Conservation (phyloP, 78 protist genomes). For the Dictyostelium firmibasis region DNA sequence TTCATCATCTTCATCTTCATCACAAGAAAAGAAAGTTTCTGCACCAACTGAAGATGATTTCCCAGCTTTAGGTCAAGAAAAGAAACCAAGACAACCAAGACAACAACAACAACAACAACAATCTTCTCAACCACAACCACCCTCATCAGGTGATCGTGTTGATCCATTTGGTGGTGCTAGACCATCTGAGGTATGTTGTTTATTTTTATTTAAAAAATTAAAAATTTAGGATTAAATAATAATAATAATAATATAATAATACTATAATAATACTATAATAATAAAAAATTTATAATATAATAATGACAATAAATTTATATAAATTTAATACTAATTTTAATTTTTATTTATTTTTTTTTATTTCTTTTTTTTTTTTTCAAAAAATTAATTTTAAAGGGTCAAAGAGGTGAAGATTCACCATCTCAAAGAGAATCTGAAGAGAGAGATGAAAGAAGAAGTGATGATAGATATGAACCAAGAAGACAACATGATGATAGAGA, state of each 20-base stretch:
- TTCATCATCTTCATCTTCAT: background rate
- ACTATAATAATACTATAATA: no score
- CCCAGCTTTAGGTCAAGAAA: constrained; percentile 65
- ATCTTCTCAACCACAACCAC: background rate
- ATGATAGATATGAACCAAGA: background rate
- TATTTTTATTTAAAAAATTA: background rate
- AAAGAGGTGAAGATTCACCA: constrained; percentile 32
- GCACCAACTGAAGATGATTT: constrained; percentile 59
- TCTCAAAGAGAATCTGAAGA: background rate
- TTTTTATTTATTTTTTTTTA: background rate
- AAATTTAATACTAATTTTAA: no score
- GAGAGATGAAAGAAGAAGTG: background rate
- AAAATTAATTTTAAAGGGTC: background rate
- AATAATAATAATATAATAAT: no score
- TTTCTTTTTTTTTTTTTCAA: background rate
- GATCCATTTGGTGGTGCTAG: constrained; percentile 66
- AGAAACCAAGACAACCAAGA: constrained; percentile 14
- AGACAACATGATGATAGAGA: background rate
- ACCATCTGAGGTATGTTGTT: constrained; percentile 16
- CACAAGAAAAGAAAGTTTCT: background rate
- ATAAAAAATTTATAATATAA: no score
- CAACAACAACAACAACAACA: background rate
- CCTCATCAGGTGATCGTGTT: background rate
- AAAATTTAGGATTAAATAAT: no score
- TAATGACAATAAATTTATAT: no score